Evolutionary conservation across 164 flowering plant genomes (phyloP), one percentile per base, ranked within the genome.

Genomic region (Chloranthus sessilifolius): DNA sequence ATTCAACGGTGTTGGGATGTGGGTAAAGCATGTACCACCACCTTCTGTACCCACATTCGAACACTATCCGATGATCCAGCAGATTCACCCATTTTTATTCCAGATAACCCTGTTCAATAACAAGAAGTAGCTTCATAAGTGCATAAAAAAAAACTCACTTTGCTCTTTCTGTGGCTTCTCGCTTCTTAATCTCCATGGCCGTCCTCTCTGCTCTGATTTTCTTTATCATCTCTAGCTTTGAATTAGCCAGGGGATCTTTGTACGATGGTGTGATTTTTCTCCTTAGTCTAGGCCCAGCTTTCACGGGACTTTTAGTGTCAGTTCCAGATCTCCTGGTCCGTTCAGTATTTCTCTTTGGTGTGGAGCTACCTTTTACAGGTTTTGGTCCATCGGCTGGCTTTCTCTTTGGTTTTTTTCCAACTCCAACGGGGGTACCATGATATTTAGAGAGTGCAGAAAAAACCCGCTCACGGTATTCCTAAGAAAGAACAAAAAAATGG

Each of bases 161-260:
- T 59, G 99, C 97, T 59, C 79, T 80, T 53, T 70, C 78, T 39
- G 80, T 44, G 51, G 95, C 82, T 70, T 86, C 91, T 43, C 22
- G 69, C 65, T 73, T 78, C 70, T 66, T 77, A 44, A 73, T 65
- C 45, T 79, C 89, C 61, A 68, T 60, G 50, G 71, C 69, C 24
- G 67, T 71, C 67, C 97, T 78, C 60, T 84, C 66, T 14, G 86
- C 81, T 67, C 96, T 75, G 47, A 88, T 92, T 55, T 69, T 79
- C 71, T 79, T 88, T 58, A 92, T 73, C 96, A 92, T 84, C 68
- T 85, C 84, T 59, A 88, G 62, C 66, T 92, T 92, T 38, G 78
- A 66, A 60, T 65, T 74, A 14, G 81, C 81, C 51, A 76, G 61
- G 50, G 96, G 96, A 72, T 92, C 99, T 64, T 78, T 81, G 60